Percentiles rank a stretch among this genome's conserved stretches.
These are phyloP conservation scores for Cadophora sp. DNA, from an alignment of 2,329 filamentous ascomycete genomes.

Conservation along the genomic window DNA sequence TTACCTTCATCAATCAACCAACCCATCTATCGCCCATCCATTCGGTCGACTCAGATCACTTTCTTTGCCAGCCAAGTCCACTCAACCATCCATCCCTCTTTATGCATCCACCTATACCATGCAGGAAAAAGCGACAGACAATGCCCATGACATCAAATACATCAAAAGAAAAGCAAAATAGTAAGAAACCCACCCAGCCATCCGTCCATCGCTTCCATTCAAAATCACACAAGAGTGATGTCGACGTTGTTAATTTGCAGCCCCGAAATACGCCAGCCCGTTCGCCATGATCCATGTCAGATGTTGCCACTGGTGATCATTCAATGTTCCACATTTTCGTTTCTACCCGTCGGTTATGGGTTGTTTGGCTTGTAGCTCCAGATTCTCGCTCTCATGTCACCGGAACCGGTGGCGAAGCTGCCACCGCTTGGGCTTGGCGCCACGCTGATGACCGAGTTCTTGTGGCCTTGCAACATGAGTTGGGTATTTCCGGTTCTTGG, in stretches of 20 bases:
- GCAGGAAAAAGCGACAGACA: neutral
- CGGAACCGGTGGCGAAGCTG: conserved; percentile 94
- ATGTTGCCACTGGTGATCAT: conserved; percentile 10
- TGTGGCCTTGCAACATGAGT: conserved; percentile 98
- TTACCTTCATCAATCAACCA: neutral
- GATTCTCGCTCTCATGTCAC: conserved; percentile 96
- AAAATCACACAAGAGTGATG: neutral
- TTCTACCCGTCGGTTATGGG: neutral
- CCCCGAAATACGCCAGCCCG: conserved; percentile 17
- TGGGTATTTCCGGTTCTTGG: conserved; percentile 91
- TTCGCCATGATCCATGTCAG: conserved; percentile 17
- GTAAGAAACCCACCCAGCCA: conserved; percentile 7
- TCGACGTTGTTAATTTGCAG: neutral
- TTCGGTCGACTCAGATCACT: no score
- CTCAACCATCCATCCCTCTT: neutral
- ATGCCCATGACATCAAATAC: conserved; percentile 3
- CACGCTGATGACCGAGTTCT: conserved; percentile 98
- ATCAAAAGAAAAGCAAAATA: conserved; percentile 12
- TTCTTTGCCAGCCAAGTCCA: no score
- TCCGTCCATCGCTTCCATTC: neutral
- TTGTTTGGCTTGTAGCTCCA: conserved; percentile 74
- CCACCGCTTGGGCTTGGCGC: conserved; percentile 85
- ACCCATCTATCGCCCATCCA: no score
- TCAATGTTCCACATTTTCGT: neutral
- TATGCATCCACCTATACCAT: neutral